Evolutionary conservation across 1,284 basidiomycete species (phyloP).

Genomic region (Cryptococcus floricola): DNA sequence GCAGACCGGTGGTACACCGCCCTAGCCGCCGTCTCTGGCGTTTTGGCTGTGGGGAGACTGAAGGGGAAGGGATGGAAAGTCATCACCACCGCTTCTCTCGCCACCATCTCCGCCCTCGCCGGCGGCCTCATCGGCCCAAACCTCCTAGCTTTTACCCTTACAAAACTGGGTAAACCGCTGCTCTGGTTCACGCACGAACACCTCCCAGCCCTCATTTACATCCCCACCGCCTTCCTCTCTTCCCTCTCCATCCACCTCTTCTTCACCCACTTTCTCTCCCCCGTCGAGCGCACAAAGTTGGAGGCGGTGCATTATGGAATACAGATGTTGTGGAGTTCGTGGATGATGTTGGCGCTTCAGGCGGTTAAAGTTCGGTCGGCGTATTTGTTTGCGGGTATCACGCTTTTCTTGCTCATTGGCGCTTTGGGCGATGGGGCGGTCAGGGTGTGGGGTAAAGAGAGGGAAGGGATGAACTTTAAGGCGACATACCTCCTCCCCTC

Average conservation of each 20-base stretch:
- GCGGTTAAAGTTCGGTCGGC: constrained; percentile 46
- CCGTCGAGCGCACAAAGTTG: constrained; percentile 36
- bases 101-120: constrained; percentile 51
- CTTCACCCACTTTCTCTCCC: constrained; percentile 27
- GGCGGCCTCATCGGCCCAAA: constrained; percentile 62
- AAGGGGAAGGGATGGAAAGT: constrained; percentile 40
- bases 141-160: constrained; percentile 68
- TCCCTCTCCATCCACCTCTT: constrained; percentile 27
- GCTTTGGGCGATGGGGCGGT: constrained; percentile 20
- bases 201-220: constrained; percentile 70
- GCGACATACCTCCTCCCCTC: constrained; percentile 65
- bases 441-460: background rate
- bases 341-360: constrained; percentile 53
- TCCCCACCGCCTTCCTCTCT: constrained; percentile 62
- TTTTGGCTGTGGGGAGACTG: constrained; percentile 37
- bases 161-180: constrained; percentile 58
- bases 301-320: constrained; percentile 64
- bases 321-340: constrained; percentile 60
- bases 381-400: constrained; percentile 45
- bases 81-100: constrained; percentile 55
- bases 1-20: constrained; percentile 67
- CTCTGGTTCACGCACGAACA: constrained; percentile 65
- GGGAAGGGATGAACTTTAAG: constrained; percentile 18
- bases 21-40: constrained; percentile 51
- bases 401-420: constrained; percentile 30